Percentiles rank a stretch among this genome's conserved stretches.
Conservation (phyloP, 1,284 basidiomycete species). For the Cystobasidium slooffiae region DNA sequence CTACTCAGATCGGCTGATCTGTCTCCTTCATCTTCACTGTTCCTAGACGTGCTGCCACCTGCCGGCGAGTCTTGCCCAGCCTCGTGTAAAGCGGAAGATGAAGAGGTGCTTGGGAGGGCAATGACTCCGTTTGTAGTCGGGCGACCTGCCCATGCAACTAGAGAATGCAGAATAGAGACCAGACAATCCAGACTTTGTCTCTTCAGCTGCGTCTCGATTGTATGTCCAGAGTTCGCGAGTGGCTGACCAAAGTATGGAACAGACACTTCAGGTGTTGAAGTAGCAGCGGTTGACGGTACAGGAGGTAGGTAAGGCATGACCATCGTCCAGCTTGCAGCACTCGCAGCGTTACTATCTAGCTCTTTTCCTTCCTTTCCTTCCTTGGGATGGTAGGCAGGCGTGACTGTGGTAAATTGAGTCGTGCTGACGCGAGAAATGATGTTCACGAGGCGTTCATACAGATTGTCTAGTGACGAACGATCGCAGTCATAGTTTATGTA, state of each 20-base stretch:
- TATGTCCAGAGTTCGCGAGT: conserved; percentile 63
- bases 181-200: conserved; percentile 88
- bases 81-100: conserved; percentile 41
- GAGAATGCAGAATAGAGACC: conserved; percentile 79
- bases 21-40: conserved; percentile 40
- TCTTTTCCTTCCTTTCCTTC: conserved; percentile 42
- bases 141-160: conserved; percentile 77
- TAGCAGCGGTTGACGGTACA: conserved; percentile 21
- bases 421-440: conserved; percentile 39
- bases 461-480: conserved; percentile 86
- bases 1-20: conserved; percentile 23
- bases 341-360: conserved; percentile 33
- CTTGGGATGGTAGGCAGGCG: conserved; percentile 26
- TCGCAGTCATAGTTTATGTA: conserved; percentile 99
- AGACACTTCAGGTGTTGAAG: conserved; percentile 45
- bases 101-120: conserved; percentile 17
- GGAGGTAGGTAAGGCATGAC: conserved; percentile 36
- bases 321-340: conserved; percentile 33
- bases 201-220: conserved; percentile 80
- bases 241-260: conserved; percentile 54
- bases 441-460: conserved; percentile 75
- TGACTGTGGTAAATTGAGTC: conserved; percentile 44
- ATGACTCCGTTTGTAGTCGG: conserved; percentile 48
- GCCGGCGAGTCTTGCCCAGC: conserved; percentile 51
- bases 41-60: conserved; percentile 38